phyloP scores from a whole-genome alignment of 176 grass and related monocot genomes.

The Avena eriantha region DNA sequence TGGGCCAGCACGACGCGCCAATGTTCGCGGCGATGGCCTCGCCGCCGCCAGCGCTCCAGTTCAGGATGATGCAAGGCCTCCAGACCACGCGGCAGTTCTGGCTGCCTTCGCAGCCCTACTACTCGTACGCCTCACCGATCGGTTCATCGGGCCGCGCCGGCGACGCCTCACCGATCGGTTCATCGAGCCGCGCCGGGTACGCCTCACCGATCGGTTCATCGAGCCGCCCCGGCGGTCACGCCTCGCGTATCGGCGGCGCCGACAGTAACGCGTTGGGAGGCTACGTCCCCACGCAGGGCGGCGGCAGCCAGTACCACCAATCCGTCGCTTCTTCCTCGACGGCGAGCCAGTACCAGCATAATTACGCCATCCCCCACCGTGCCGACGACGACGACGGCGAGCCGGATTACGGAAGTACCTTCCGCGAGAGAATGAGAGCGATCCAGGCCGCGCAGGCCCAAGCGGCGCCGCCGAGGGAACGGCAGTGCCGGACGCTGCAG shows the following conservation, averaged over 20 bases:
- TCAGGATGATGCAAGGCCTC: neutral
- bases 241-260: neutral
- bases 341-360: neutral
- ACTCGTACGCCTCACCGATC: neutral
- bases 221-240: neutral
- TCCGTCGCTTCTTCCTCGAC: neutral
- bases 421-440: neutral
- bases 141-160: neutral
- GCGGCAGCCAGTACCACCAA: neutral
- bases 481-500: neutral
- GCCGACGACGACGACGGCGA: too few species aligned
- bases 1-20: neutral
- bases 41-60: neutral
- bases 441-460: neutral
- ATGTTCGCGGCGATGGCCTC: neutral
- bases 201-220: neutral
- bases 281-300: neutral
- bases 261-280: neutral
- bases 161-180: neutral
- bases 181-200: neutral
- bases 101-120: neutral
- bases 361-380: too few species aligned
- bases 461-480: neutral
- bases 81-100: conserved; percentile 10
- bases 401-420: neutral